phyloP scores from a whole-genome alignment of 108 stramenopile genomes.

The Pseudonitzschia delicatissima region DNA sequence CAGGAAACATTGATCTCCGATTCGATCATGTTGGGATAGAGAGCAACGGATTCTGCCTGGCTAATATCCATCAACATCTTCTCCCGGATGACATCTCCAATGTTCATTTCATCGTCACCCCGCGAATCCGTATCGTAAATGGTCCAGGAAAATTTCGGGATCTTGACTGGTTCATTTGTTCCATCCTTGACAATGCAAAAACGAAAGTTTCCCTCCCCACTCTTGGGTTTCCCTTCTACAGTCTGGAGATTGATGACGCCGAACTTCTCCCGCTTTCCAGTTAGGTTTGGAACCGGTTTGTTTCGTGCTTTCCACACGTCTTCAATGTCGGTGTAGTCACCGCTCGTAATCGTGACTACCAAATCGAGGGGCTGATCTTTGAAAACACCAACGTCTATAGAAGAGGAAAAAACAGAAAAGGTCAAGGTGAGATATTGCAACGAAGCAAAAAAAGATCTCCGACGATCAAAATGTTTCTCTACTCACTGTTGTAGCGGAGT shows the following conservation, averaged over 20 bases:
- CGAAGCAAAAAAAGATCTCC: not conserved
- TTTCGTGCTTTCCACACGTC: not conserved
- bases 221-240: slow-evolving; percentile 1
- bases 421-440: not conserved
- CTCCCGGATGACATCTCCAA: not conserved
- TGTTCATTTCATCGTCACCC: not conserved
- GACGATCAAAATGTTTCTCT: not conserved
- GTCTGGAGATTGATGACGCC: slow-evolving; percentile 2
- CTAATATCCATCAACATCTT: not conserved
- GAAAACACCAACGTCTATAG: not conserved
- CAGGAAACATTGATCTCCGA: not conserved
- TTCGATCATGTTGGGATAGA: not conserved
- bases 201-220: slow-evolving; percentile 2
- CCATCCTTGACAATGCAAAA: not conserved
- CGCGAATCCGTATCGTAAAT: not conserved
- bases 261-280: not conserved
- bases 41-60: not conserved
- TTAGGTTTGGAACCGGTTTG: not conserved
- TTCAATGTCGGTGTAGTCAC: not conserved
- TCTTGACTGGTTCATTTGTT: not conserved
- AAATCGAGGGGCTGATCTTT: not conserved
- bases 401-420: not conserved
- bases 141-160: not conserved
- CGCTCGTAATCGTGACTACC: not conserved
- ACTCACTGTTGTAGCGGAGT: slow-evolving; percentile 5